Evolutionary conservation across 495 filamentous ascomycete species (phyloP).

Genomic region (Aspergillus homomorphus): DNA sequence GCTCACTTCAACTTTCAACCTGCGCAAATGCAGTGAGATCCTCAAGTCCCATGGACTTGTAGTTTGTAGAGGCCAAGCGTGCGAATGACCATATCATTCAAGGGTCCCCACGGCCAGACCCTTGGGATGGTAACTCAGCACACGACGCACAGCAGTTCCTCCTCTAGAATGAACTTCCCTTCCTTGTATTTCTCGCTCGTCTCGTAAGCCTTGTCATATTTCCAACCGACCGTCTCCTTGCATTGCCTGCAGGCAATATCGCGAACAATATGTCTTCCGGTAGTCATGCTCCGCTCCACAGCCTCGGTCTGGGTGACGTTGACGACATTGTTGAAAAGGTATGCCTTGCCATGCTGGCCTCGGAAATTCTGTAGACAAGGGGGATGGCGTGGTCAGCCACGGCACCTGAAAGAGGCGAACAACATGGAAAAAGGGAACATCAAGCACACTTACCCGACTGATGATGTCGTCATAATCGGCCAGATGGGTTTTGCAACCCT

Average conservation of each 20-base stretch:
- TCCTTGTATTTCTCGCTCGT: conserved; percentile 94
- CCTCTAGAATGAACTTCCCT: conserved; percentile 95
- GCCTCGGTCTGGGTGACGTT: conserved; percentile 80
- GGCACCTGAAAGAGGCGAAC: conserved; percentile 4
- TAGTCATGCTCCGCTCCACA: conserved; percentile 97
- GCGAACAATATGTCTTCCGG: conserved; percentile 86
- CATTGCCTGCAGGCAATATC: conserved; percentile 90
- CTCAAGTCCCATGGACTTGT: conserved; percentile 8
- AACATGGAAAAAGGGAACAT: conserved; percentile 8
- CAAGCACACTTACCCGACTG: conserved; percentile 64
- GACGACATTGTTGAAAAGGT: conserved; percentile 91
- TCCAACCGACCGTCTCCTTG: conserved; percentile 92
- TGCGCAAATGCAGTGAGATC: conserved; percentile 9
- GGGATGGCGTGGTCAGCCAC: conserved; percentile 16
- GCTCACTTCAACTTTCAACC: conserved; percentile 9
- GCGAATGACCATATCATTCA: conserved; percentile 4
- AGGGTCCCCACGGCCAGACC: background rate
- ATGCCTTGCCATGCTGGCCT: conserved; percentile 97
- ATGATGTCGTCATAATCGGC: conserved; percentile 95
- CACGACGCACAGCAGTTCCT: conserved; percentile 81
- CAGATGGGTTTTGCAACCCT: conserved; percentile 91
- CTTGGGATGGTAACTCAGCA: conserved; percentile 32
- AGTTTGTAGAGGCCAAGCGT: background rate
- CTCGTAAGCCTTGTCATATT: conserved; percentile 98
- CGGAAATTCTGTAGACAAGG: conserved; percentile 79